Conservation (phyloP, 192 early-diverging fungal genomes). For the Entomortierella parvispora region DNA sequence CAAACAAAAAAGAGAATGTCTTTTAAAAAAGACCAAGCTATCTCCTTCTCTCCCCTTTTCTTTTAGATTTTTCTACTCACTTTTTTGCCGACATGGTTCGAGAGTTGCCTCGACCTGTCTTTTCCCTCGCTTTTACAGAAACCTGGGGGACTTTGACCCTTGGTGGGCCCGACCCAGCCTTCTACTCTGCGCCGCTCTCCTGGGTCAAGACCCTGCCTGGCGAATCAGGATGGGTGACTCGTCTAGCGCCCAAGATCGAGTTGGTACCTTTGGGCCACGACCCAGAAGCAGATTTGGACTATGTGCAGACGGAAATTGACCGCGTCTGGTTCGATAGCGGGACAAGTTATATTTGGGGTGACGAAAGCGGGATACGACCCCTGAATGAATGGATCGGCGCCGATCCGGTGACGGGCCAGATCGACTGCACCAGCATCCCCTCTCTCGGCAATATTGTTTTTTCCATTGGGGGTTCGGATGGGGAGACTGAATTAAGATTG, state of each 20-base stretch:
- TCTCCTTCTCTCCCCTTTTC: not conserved
- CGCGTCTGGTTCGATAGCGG: slow-evolving; percentile 38
- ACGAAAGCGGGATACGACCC: slow-evolving; percentile 1
- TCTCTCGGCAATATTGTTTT: slow-evolving; percentile 13
- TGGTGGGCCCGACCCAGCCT: slow-evolving; percentile 25
- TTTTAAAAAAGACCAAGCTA: not conserved
- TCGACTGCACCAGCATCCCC: slow-evolving; percentile 10
- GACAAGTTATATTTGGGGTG: slow-evolving; percentile 31
- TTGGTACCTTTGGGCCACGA: not conserved
- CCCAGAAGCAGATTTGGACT: not conserved
- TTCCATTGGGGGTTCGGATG: slow-evolving; percentile 19
- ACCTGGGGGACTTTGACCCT: slow-evolving; percentile 32
- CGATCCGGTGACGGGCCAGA: slow-evolving; percentile 22
- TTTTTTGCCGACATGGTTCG: slow-evolving; percentile 23
- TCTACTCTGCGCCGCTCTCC: slow-evolving; percentile 13
- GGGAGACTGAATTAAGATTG: not conserved
- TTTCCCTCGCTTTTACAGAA: slow-evolving; percentile 22
- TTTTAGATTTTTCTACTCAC: slow-evolving; percentile 23
- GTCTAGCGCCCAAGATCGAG: slow-evolving; percentile 13
- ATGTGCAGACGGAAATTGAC: slow-evolving; percentile 13
- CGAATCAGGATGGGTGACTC: slow-evolving; percentile 29
- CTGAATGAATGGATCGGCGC: slow-evolving; percentile 36
- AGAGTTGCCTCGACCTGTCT: slow-evolving; percentile 20
- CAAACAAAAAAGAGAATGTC: not conserved
- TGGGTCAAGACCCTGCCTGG: slow-evolving; percentile 28